Evolutionary conservation across 352 stramenopile species (phyloP).

Genomic region (Phytopythium oedochilum): DNA sequence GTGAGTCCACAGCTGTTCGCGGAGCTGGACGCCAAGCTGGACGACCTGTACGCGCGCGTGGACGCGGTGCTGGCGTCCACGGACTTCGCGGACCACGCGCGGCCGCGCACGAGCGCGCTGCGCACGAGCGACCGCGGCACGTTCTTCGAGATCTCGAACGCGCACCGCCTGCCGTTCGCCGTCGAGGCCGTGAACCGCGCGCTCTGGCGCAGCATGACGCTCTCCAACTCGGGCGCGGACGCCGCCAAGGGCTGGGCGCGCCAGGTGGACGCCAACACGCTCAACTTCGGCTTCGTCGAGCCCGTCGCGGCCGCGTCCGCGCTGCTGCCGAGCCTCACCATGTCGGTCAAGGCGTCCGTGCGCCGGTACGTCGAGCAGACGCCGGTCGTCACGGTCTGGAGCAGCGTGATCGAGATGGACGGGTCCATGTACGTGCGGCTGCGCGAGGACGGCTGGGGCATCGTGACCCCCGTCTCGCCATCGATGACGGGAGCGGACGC

Average conservation of each 20-base stretch:
- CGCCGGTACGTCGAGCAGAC: conserved; percentile 18
- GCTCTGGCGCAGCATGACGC: conserved; percentile 13
- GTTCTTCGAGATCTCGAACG: conserved; percentile 14
- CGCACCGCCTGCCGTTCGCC: conserved; percentile 20
- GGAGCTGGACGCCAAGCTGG: conserved; percentile 15
- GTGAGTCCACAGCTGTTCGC: conserved; percentile 10
- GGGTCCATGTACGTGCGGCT: conserved; percentile 27
- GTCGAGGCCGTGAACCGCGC: conserved; percentile 18
- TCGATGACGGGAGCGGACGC: conserved; percentile 4
- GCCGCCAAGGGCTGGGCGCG: too few relatives aligned
- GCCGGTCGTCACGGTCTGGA: conserved; percentile 25
- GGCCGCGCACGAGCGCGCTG: background rate
- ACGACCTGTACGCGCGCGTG: conserved; percentile 15
- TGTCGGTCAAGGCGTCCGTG: conserved; percentile 17
- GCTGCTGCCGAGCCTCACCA: conserved; percentile 11
- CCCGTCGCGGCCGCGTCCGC: conserved; percentile 12
- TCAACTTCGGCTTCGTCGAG: conserved; percentile 24
- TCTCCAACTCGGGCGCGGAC: background rate
- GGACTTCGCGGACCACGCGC: conserved; percentile 7
- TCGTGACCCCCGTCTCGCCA: conserved; percentile 10
- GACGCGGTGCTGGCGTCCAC: conserved; percentile 10
- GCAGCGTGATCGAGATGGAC: conserved; percentile 23
- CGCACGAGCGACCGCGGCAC: conserved; percentile 5
- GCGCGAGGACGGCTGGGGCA: conserved; percentile 26
- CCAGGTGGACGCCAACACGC: conserved; percentile 16